Evolutionary conservation across 805 yeast species (phyloP).

Genomic region (Pichia insulana): DNA sequence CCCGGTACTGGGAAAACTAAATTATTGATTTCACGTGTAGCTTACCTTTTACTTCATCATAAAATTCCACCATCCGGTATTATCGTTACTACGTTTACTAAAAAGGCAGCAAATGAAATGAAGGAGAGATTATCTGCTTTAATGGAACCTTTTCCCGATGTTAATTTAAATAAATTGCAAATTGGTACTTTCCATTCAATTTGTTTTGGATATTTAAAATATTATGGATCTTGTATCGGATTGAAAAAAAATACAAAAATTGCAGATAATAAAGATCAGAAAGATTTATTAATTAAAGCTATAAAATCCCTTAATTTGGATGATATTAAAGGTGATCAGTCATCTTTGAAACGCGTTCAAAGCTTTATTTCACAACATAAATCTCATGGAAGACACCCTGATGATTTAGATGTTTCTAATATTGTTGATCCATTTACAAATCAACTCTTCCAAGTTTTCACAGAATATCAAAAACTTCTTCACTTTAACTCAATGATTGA

Average conservation of each 20-base stretch:
- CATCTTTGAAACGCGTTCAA: constrained; percentile 30
- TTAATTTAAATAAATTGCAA: constrained; percentile 36
- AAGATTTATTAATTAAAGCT: constrained; percentile 31
- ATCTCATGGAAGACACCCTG: constrained; percentile 40
- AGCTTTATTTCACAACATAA: constrained; percentile 48
- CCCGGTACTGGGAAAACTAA: constrained; percentile 75
- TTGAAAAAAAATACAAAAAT: constrained; percentile 36
- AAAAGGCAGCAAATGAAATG: constrained; percentile 88
- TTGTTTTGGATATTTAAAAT: constrained; percentile 51
- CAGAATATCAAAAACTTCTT: constrained; percentile 44
- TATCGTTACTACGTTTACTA: constrained; percentile 87
- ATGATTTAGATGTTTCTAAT: constrained; percentile 20
- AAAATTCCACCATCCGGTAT: constrained; percentile 51
- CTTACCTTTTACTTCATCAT: constrained; percentile 47
- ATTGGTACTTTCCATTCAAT: constrained; percentile 91
- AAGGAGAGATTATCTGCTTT: constrained; percentile 42
- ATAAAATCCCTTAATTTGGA: constrained; percentile 8
- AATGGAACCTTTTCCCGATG: constrained; percentile 25
- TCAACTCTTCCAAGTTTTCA: constrained; percentile 35
- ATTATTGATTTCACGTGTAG: constrained; percentile 73
- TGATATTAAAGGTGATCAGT: constrained; percentile 25
- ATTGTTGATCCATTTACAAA: constrained; percentile 22
- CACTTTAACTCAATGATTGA: constrained; percentile 43
- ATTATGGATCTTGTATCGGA: constrained; percentile 45
- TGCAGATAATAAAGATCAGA: constrained; percentile 58